phyloP scores from a whole-genome alignment of 192 early-diverging fungal species.

The Podila clonocystis region DNA sequence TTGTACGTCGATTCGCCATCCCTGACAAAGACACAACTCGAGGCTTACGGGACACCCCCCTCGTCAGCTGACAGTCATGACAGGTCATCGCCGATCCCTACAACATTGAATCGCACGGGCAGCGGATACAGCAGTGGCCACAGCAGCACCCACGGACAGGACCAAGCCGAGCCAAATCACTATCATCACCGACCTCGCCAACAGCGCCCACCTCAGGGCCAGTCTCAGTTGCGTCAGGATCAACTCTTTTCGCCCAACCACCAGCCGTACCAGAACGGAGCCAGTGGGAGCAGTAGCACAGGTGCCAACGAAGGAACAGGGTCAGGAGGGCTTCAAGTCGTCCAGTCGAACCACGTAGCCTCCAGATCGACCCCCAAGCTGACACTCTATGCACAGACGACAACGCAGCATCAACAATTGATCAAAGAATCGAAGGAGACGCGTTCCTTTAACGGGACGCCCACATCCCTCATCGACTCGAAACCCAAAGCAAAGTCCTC shows the following conservation, averaged over 20 bases:
- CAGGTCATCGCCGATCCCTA: background rate
- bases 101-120: constrained; percentile 1
- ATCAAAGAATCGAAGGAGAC: constrained; percentile 47
- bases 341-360: constrained; percentile 31
- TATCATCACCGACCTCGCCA: background rate
- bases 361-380: constrained; percentile 46
- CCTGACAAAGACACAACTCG: constrained; percentile 36
- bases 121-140: background rate
- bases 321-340: constrained; percentile 7
- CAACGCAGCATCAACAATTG: constrained; percentile 20
- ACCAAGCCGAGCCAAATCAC: background rate
- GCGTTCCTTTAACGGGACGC: constrained; percentile 37
- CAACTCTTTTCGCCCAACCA: background rate
- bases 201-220: background rate
- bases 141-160: background rate
- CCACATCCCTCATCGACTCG: constrained; percentile 28
- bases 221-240: background rate
- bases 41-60: constrained; percentile 23
- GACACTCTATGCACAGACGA: constrained; percentile 25
- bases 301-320: background rate
- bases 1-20: constrained; percentile 30
- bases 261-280: background rate
- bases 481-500: constrained; percentile 47
- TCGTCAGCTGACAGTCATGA: background rate
- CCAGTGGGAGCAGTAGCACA: background rate